phyloP scores from a whole-genome alignment of 202 grass and related monocot genomes.

The Carex arenaria region DNA sequence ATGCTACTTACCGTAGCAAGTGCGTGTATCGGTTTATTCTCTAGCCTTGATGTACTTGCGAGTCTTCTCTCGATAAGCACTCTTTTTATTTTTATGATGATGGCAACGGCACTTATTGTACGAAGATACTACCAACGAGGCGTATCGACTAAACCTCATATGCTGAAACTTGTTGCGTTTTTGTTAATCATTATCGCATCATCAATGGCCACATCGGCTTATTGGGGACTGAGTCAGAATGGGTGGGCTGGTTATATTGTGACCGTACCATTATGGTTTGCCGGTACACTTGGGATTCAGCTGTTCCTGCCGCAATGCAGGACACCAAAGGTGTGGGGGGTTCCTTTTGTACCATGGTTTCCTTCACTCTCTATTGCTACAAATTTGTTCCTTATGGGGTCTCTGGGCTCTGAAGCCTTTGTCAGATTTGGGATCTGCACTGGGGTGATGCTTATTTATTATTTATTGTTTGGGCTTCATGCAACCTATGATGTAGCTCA shows the following conservation, averaged over 20 bases:
- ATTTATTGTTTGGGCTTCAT: slow-evolving; percentile 72
- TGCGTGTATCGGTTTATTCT: slow-evolving; percentile 70
- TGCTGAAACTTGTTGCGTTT: slow-evolving; percentile 29
- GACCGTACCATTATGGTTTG: slow-evolving; percentile 59
- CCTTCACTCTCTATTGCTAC: slow-evolving; percentile 88
- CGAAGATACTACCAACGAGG: slow-evolving; percentile 57
- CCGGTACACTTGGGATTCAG: slow-evolving; percentile 57
- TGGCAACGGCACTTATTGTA: slow-evolving; percentile 73
- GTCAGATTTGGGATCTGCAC: slow-evolving; percentile 65
- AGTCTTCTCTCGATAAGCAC: slow-evolving; percentile 74
- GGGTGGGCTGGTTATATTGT: slow-evolving; percentile 53
- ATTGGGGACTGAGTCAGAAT: slow-evolving; percentile 51
- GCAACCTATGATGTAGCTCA: slow-evolving; percentile 87
- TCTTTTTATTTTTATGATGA: slow-evolving; percentile 97
- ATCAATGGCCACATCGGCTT: slow-evolving; percentile 59
- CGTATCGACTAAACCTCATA: slow-evolving; percentile 41
- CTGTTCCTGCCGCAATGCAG: slow-evolving; percentile 48
- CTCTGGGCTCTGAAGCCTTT: slow-evolving; percentile 68
- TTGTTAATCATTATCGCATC: slow-evolving; percentile 38
- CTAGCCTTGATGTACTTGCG: slow-evolving; percentile 67
- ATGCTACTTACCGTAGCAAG: slow-evolving; percentile 34
- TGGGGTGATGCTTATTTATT: slow-evolving; percentile 78
- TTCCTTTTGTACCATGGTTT: slow-evolving; percentile 86
- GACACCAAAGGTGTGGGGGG: slow-evolving; percentile 71
- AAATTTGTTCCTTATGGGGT: slow-evolving; percentile 98